Conservation (phyloP, 2,329 filamentous ascomycete species). For the Thermothelomyces thermophilus region DNA sequence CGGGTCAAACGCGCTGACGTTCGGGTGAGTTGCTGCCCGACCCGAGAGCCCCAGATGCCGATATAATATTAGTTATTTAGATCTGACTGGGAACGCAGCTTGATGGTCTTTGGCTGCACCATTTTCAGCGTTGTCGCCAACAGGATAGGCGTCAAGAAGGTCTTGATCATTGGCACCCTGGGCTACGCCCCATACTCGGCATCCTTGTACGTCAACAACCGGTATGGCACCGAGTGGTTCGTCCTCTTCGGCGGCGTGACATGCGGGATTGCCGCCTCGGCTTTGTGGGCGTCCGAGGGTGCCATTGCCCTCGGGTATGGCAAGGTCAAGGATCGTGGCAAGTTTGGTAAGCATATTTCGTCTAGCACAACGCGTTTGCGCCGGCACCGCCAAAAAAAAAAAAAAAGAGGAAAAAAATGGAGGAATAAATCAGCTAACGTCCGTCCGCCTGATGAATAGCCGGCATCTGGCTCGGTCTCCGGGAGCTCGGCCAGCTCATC, state of each 20-base stretch:
- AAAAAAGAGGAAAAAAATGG: too few species aligned
- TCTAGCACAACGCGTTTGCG: too few species aligned
- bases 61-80: neutral
- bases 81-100: constrained; percentile 21
- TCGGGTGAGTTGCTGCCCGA: constrained; percentile 24
- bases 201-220: constrained; percentile 38
- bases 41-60: neutral
- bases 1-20: constrained; percentile 37
- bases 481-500: constrained; percentile 47
- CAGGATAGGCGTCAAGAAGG: constrained; percentile 35
- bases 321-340: constrained; percentile 39
- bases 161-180: constrained; percentile 37
- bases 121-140: constrained; percentile 36
- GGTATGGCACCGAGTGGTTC: constrained; percentile 38
- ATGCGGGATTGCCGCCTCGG: constrained; percentile 35
- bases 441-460: constrained; percentile 24
- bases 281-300: constrained; percentile 33
- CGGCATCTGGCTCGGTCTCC: constrained; percentile 47
- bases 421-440: too few species aligned
- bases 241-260: constrained; percentile 37
- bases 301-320: constrained; percentile 38
- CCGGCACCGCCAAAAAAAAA: too few species aligned
- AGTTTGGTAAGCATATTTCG: constrained; percentile 23
- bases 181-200: constrained; percentile 40
- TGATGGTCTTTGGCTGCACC: constrained; percentile 41